A percentile compares a stretch with the other conserved stretches of the same genome.
Evolutionary conservation across 2,329 filamentous ascomycete genomes (phyloP).

Genomic region (Fusarium pininemorale): DNA sequence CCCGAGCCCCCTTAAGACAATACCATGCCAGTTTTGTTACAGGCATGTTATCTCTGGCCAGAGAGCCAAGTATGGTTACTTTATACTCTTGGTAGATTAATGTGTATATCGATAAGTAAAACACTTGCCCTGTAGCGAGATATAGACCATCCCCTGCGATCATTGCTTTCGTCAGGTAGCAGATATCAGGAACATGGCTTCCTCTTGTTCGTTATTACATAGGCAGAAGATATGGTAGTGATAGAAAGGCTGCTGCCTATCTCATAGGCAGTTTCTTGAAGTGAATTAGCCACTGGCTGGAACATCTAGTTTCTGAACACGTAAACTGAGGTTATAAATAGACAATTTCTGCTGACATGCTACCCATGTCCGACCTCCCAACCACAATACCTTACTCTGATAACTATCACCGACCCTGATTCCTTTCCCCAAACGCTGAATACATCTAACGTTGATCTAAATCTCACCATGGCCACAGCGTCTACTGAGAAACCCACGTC

Average conservation of each 20-base stretch:
- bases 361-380: no score
- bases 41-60: no score
- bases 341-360: neutral
- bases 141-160: rapidly evolving
- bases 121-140: rapidly evolving
- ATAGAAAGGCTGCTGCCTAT: neutral
- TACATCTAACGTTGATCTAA: rapidly evolving
- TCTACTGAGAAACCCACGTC: neutral
- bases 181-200: rapidly evolving
- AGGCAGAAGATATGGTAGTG: neutral
- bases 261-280: neutral
- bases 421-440: neutral
- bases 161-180: neutral
- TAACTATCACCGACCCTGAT: neutral
- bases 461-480: neutral
- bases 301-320: neutral
- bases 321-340: neutral
- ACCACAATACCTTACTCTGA: neutral
- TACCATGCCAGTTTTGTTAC: rapidly evolving
- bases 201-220: no score
- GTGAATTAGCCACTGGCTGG: rapidly evolving
- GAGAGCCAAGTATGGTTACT: rapidly evolving
- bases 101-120: rapidly evolving
- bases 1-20: neutral
- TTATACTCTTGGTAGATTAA: rapidly evolving